Conservation (phyloP, 805 yeast species). For the Nakazawaea ernobii region DNA sequence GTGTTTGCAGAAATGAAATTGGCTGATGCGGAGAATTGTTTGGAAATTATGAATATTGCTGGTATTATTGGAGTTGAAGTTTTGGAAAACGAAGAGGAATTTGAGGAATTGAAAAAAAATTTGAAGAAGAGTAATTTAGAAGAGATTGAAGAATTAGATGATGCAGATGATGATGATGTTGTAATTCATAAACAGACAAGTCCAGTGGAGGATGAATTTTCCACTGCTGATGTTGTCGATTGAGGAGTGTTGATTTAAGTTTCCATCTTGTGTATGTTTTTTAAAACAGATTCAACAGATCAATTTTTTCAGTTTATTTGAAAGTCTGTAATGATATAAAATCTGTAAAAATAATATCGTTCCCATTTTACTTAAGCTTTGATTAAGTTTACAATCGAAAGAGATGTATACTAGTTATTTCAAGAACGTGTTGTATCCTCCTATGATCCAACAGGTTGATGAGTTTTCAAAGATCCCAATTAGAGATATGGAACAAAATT, state of each 20-base stretch:
- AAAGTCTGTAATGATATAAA: no score
- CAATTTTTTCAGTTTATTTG: no score
- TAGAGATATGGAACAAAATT: no score
- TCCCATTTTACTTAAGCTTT: no score
- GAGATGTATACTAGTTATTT: no score
- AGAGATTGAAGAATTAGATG: conserved; percentile 15
- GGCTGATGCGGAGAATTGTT: conserved; percentile 72
- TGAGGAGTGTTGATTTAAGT: conserved; percentile 13
- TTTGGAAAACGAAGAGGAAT: conserved; percentile 69
- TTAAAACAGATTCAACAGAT: no score
- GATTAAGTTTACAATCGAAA: no score
- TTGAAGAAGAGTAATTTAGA: conserved; percentile 26
- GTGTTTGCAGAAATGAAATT: conserved; percentile 71
- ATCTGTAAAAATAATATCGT: no score
- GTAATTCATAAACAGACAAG: conserved; percentile 12
- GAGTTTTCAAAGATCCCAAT: no score
- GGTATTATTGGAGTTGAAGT: conserved; percentile 83
- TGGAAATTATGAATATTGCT: conserved; percentile 71
- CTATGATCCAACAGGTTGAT: no score
- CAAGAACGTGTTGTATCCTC: no score
- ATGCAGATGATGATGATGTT: conserved; percentile 14
- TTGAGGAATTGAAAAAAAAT: conserved; percentile 46
- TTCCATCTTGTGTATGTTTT: no score
- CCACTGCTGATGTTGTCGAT: conserved; percentile 37
- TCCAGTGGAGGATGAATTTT: conserved; percentile 12